These are phyloP conservation scores for Phialophora chinensis DNA, from an alignment of 2,329 filamentous ascomycete genomes.

Conservation along the genomic window DNA sequence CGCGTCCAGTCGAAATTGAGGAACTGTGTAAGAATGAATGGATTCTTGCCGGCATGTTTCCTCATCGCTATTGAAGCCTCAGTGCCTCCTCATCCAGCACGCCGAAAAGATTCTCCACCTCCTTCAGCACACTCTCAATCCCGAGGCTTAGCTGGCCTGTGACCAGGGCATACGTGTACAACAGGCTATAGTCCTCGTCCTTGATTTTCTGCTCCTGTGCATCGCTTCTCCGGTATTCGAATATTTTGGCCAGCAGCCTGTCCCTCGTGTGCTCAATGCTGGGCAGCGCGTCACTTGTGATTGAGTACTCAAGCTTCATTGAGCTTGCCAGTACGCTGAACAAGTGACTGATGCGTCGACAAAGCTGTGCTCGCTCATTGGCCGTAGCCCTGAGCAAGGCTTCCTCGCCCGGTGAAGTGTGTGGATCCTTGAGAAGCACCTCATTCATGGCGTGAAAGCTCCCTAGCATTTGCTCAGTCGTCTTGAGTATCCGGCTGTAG, in stretches of 20 bases:
- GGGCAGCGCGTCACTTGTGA: constrained; percentile 81
- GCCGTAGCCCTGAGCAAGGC: constrained; percentile 79
- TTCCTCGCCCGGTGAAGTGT: constrained; percentile 78
- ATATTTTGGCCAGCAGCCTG: constrained; percentile 82
- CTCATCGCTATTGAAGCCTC: constrained; percentile 55
- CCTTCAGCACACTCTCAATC: constrained; percentile 59
- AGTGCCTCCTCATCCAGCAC: constrained; percentile 66
- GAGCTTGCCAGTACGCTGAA: constrained; percentile 85
- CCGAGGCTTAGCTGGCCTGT: constrained; percentile 65
- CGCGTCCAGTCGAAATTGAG: background rate
- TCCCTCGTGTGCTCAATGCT: constrained; percentile 82
- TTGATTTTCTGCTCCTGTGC: constrained; percentile 53
- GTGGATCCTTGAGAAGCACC: constrained; percentile 79
- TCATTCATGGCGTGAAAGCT: constrained; percentile 97
- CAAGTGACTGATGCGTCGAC: constrained; percentile 88
- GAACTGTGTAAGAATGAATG: background rate
- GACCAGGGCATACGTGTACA: constrained; percentile 84
- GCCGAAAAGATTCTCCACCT: constrained; percentile 66
- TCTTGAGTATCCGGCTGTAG: constrained; percentile 75
- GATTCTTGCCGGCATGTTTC: constrained; percentile 4
- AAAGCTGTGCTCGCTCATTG: constrained; percentile 78
- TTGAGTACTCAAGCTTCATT: constrained; percentile 90
- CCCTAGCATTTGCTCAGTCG: constrained; percentile 84
- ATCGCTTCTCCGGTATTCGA: constrained; percentile 78
- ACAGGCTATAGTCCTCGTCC: constrained; percentile 78